Evolutionary conservation across 2,329 filamentous ascomycete genomes (phyloP).

Genomic region (Neonectria neomacrospora): DNA sequence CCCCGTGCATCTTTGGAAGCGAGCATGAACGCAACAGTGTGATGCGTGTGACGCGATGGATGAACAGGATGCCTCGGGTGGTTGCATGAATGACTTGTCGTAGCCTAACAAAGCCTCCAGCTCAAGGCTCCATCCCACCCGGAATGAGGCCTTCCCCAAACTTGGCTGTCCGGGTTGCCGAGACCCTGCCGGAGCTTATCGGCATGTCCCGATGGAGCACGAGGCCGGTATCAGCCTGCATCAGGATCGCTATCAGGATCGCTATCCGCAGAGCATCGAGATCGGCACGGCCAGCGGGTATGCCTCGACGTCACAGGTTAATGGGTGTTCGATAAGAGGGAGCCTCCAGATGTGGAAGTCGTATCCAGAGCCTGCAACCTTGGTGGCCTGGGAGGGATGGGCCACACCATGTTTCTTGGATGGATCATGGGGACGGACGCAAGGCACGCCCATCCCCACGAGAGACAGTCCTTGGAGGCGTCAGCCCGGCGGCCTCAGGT

Average conservation of each 20-base stretch:
- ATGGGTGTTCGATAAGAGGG: neutral
- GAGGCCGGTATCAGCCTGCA: conserved; percentile 2
- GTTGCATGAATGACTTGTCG: neutral
- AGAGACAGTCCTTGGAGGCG: neutral
- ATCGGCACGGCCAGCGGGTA: neutral
- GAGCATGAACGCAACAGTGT: conserved; percentile 5
- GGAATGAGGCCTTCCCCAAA: neutral
- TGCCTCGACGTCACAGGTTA: neutral
- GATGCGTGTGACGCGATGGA: neutral
- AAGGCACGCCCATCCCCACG: neutral
- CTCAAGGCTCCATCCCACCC: neutral
- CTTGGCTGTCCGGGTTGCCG: conserved; percentile 17
- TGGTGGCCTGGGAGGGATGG: neutral
- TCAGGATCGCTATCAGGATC: neutral
- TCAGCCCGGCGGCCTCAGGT: conserved; percentile 4
- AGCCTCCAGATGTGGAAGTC: neutral
- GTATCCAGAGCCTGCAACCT: neutral
- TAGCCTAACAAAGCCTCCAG: no score
- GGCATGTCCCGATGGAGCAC: conserved; percentile 23
- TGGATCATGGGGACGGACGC: neutral
- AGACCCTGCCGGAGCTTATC: conserved; percentile 31
- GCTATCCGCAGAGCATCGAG: neutral
- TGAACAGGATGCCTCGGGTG: neutral
- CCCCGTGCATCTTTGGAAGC: neutral
- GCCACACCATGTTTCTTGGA: neutral